Evolutionary conservation across 129 eudicot genomes (phyloP).

Genomic region (Tagetes patula): DNA sequence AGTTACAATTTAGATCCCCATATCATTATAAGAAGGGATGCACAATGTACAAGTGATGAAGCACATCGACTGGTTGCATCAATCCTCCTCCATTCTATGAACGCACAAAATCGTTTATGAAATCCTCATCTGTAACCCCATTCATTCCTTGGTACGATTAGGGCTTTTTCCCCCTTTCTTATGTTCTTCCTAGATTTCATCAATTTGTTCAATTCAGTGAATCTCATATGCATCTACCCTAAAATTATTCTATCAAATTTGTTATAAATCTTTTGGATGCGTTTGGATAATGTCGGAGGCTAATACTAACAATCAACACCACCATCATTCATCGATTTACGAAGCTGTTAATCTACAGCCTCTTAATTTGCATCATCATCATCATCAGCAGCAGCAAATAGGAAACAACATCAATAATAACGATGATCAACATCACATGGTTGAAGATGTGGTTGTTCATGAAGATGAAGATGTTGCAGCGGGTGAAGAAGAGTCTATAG

Average conservation of each 20-base stretch:
- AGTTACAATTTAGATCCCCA: no score
- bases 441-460: constrained; percentile 45
- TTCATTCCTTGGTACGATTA: constrained; percentile 7
- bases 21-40: background rate
- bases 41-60: constrained; percentile 22
- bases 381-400: constrained; percentile 34
- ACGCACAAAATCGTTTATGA: background rate
- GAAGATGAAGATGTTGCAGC: constrained; percentile 56
- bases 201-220: background rate
- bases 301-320: constrained; percentile 27
- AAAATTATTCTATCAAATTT: background rate
- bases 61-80: background rate
- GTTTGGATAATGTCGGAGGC: constrained; percentile 36
- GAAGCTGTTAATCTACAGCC: constrained; percentile 34
- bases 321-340: constrained; percentile 30
- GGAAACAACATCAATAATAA: constrained; percentile 22
- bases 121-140: constrained; percentile 24
- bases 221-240: constrained; percentile 1
- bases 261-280: background rate
- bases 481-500: constrained; percentile 54
- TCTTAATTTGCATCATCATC: constrained; percentile 36
- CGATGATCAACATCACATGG: constrained; percentile 32
- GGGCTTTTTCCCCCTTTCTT: constrained; percentile 27
- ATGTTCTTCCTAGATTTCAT: background rate
- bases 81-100: constrained; percentile 4